These are phyloP conservation scores for Cordyceps fumosorosea DNA, from an alignment of 2,329 filamentous ascomycete genomes.

Conservation along the genomic window DNA sequence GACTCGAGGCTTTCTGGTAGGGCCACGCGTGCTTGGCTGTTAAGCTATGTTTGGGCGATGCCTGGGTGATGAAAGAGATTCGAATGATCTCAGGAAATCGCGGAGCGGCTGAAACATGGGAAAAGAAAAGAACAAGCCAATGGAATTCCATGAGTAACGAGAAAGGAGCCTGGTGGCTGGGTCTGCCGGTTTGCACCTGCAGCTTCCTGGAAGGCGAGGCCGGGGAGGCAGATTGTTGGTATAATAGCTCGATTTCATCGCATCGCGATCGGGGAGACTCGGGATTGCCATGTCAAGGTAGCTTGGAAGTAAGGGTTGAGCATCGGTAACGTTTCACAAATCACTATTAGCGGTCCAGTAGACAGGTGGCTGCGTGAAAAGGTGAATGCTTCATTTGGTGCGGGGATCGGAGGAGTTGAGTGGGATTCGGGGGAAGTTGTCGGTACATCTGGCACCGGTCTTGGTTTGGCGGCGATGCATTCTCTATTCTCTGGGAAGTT, in stretches of 20 bases:
- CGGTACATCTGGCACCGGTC: neutral
- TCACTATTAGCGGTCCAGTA: neutral
- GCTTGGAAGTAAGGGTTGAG: neutral
- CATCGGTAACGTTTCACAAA: neutral
- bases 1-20: neutral
- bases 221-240: too few species aligned
- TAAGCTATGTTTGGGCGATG: neutral
- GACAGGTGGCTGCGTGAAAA: neutral
- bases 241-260: neutral
- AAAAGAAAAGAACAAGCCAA: neutral
- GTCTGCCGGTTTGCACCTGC: too few species aligned
- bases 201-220: too few species aligned
- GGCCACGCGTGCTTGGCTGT: neutral
- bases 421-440: neutral
- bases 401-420: neutral
- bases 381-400: neutral
- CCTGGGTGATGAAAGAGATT: neutral
- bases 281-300: neutral
- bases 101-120: neutral
- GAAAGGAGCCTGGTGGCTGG: neutral
- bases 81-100: neutral
- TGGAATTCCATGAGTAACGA: neutral
- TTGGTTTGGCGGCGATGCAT: constrained; percentile 4
- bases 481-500: neutral
- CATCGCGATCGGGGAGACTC: neutral